Evolutionary conservation across 2,329 filamentous ascomycete genomes (phyloP), one percentile per base, ranked within the genome.

Genomic region (Xylariales sp.): DNA sequence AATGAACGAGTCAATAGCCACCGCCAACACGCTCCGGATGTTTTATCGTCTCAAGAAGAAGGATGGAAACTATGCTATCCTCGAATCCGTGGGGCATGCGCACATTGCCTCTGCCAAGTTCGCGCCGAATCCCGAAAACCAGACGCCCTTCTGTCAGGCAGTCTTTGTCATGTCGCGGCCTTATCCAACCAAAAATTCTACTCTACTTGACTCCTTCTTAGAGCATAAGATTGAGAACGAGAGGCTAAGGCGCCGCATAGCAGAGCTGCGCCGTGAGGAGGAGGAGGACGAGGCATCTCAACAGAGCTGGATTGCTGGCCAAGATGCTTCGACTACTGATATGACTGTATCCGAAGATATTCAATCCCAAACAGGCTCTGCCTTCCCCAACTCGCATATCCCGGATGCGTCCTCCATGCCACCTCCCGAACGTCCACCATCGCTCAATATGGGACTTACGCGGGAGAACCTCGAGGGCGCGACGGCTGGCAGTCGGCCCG

Each of bases 191-290:
- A 90, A 86, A 63, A 95, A 91, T 55, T 83, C 88, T 1, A 78
- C 78, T 4, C 72, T 96, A 10, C 72, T 96, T 15, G 90, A 97
- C 63, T 94, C 89, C 0, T 96, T 96, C 53, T 71, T 97, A 19
- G 91, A 97, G 59, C 90, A 96, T 66, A 96, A 96, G 63, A 91
- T 95, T 38, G 91, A 96, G 60, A 95, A 96, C 53, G 89, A 95
- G 65, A 79, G 90, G 5, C 64, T 97, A 33, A 81, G 80, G 53
- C 85, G 88, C 51, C 81, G 88, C 29, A 95, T 97, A 44, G 81
- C 84, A 14, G 88, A 94, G 62, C 69, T 96, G 38, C 87, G 86
- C 49, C 76, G 78, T 44, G 91, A 96, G 60, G 91, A 96, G 59
- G 80, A 83, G 40, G 86, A 90, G 38, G 90, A 94, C 43, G 83